phyloP scores from a whole-genome alignment of 2,329 filamentous ascomycete genomes.

The Fusarium kyushuense region DNA sequence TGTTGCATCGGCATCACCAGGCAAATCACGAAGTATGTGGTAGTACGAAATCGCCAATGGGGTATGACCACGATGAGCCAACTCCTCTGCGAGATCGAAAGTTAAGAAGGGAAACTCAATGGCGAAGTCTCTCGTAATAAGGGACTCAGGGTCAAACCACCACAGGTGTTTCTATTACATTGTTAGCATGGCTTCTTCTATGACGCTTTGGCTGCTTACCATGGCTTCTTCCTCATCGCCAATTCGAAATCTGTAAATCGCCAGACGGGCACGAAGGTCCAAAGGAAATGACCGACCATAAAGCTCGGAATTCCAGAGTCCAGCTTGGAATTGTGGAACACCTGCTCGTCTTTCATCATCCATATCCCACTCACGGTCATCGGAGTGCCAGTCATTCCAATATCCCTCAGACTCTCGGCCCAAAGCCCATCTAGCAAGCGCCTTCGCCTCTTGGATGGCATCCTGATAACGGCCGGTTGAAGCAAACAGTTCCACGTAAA shows the following conservation, averaged over 20 bases:
- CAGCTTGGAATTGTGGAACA: constrained; percentile 70
- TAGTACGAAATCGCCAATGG: constrained; percentile 66
- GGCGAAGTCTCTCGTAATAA: constrained; percentile 60
- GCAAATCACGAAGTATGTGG: constrained; percentile 63
- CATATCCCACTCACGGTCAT: constrained; percentile 91
- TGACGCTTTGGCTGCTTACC: constrained; percentile 60
- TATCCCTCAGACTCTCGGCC: constrained; percentile 78
- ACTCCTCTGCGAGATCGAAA: constrained; percentile 69
- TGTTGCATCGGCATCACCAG: constrained; percentile 63
- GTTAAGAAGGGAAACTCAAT: constrained; percentile 83
- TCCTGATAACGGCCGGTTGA: constrained; percentile 71
- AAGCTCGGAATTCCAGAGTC: constrained; percentile 62
- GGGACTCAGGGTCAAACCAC: constrained; percentile 75
- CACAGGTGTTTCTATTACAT: constrained; percentile 70
- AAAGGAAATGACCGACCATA: constrained; percentile 83
- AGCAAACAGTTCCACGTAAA: constrained; percentile 85
- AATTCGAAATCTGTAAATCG: constrained; percentile 81
- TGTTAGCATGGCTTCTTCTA: constrained; percentile 21
- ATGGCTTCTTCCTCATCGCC: constrained; percentile 78
- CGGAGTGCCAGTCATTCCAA: constrained; percentile 78
- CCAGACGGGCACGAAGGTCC: constrained; percentile 86
- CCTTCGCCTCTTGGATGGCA: constrained; percentile 77
- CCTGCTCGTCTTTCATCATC: constrained; percentile 74
- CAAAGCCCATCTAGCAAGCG: constrained; percentile 83
- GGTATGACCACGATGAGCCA: constrained; percentile 51